phyloP scores from a whole-genome alignment of 202 grass and related monocot genomes.

The Schoenoplectus tabernaemontani region DNA sequence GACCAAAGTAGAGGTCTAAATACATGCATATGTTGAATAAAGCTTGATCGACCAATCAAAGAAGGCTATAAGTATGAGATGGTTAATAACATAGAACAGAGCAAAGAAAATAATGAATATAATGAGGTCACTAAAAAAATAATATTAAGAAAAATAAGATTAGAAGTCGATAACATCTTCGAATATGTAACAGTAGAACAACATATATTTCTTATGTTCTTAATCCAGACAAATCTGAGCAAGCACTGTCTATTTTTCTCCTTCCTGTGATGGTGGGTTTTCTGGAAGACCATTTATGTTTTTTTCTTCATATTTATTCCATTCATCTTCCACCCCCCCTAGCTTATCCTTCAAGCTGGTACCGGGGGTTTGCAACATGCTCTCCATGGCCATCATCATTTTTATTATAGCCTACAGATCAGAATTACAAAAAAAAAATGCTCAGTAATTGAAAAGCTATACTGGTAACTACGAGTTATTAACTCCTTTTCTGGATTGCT shows the following conservation, averaged over 20 bases:
- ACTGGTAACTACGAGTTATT: neutral
- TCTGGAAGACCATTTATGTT: neutral
- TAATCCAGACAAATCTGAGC: neutral
- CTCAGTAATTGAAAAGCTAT: neutral
- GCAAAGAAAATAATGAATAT: neutral
- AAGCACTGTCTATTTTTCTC: neutral
- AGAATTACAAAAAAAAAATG: neutral
- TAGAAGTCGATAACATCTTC: neutral
- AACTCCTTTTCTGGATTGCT: neutral
- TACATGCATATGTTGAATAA: too few species aligned
- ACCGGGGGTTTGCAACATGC: conserved; percentile 26
- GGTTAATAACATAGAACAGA: neutral
- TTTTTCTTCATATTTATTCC: neutral
- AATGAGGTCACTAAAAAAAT: neutral
- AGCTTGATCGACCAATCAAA: neutral
- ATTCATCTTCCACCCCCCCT: conserved; percentile 24
- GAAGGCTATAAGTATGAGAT: neutral
- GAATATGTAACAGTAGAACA: neutral
- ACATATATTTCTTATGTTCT: neutral
- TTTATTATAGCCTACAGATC: conserved; percentile 44
- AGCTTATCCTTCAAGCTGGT: conserved; percentile 30
- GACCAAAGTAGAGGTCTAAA: too few species aligned
- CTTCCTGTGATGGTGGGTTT: neutral
- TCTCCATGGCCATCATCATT: conserved; percentile 53
- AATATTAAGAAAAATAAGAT: neutral